Base-by-base conservation (phyloP, 306 rosid genomes). In the Cicer pinnatifidum region DNA sequence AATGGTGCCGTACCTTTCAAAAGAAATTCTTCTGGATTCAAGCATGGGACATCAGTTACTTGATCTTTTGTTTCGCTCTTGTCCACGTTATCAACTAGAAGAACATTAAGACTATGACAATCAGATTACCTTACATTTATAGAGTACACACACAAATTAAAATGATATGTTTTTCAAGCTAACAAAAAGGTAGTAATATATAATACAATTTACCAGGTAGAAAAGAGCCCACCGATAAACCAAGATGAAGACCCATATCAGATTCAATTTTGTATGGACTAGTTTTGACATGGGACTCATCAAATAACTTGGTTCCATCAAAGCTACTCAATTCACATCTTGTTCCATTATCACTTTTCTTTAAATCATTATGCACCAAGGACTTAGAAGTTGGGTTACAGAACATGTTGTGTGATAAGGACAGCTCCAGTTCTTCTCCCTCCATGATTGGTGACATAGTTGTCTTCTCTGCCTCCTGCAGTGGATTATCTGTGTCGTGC, bases 211-310 rank as follows among this genome's bases (percentile, higher is more conserved):
- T 89, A 93, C 97, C 96, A 54, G 88, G 75, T 73, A 88, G 66
- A 75, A 86, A 85, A 5, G 88, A 78, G 71, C 92, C 92, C 76
- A 86, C 86, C 9, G 90, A 83, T 66, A 89, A 89, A 83, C 94
- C 97, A 46, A 89, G 91, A 80, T 88, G 85, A 79, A 86, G 84
- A 79, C 97, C 92, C 85, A 84, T 72, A 50, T 70, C 82, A 65
- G 88, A 73, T 76, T 85, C 89, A 82, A 45, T 80, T 78, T 81
- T 80, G 48, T 82, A 84, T 65, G 73, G 83, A 77, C 81, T 81
- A 58, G 52, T 74, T 69, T 73, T 66, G 44, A 46, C 46, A 65
- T 56, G 76, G 69, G 92, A 81, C 62, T 78, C 89, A 80, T 84
- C 76, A 5, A 53, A 41, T 44, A 78, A 58, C 72, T 75, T 72